Evolutionary conservation across 306 rosid species (phyloP).

Genomic region (Fragaria ananassa): DNA sequence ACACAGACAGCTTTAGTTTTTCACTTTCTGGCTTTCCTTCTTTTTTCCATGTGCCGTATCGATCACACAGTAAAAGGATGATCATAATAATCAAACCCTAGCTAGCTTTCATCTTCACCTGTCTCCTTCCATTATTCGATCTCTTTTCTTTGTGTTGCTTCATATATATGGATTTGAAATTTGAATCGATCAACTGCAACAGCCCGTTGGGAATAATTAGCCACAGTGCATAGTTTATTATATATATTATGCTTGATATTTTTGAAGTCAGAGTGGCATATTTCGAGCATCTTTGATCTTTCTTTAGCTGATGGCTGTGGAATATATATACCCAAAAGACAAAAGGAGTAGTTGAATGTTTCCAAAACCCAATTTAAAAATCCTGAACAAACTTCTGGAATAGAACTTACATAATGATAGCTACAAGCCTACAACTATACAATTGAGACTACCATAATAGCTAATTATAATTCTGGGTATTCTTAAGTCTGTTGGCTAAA

Average conservation of each 20-base stretch:
- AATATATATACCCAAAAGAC: background rate
- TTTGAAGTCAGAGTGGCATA: background rate
- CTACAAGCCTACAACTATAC: background rate
- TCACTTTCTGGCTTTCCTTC: slow-evolving; percentile 32
- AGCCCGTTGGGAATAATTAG: background rate
- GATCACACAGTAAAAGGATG: background rate
- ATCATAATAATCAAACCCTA: slow-evolving; percentile 29
- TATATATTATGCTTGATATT: background rate
- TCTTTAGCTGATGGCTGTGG: background rate
- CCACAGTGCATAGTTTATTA: background rate
- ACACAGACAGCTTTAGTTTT: slow-evolving; percentile 15
- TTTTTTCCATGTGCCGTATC: slow-evolving; percentile 29
- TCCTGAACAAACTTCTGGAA: background rate
- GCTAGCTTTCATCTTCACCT: slow-evolving; percentile 11
- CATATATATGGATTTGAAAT: background rate
- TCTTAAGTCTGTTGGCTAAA: background rate
- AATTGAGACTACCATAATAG: background rate
- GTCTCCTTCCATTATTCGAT: background rate
- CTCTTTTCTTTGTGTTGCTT: background rate
- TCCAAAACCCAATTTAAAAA: background rate
- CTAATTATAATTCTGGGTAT: background rate
- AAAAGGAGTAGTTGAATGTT: background rate
- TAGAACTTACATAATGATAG: background rate
- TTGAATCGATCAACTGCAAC: background rate
- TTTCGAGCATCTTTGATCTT: background rate